Percentiles rank a stretch among this genome's conserved stretches.
phyloP scores from a whole-genome alignment of 768 basidiomycete species.

The Hygrocybe coccinea region DNA sequence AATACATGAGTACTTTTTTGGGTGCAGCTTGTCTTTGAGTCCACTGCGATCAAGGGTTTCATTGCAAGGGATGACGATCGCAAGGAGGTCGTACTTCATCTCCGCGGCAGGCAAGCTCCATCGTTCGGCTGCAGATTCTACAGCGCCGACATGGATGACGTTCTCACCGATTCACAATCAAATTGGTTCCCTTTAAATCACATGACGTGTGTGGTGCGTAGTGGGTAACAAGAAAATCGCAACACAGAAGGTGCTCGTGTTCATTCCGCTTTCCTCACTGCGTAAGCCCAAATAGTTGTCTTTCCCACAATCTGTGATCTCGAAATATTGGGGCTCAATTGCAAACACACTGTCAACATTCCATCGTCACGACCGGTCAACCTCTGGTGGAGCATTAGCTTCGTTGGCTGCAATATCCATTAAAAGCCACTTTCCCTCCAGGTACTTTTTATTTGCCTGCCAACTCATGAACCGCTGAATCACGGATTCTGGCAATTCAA shows the following conservation, averaged over 20 bases:
- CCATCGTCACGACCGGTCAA: conserved; percentile 47
- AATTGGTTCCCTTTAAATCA: conserved; percentile 19
- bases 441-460: conserved; percentile 19
- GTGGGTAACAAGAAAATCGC: neutral
- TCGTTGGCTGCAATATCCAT: conserved; percentile 44
- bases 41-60: conserved; percentile 42
- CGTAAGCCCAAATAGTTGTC: conserved; percentile 11
- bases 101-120: conserved; percentile 35
- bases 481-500: neutral
- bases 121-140: conserved; percentile 11
- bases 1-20: neutral
- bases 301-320: no score
- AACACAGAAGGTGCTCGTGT: conserved; percentile 23
- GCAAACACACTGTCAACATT: conserved; percentile 31
- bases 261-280: conserved; percentile 38
- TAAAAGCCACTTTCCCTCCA: conserved; percentile 37
- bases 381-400: conserved; percentile 50
- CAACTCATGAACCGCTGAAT: neutral
- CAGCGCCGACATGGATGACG: conserved; percentile 18
- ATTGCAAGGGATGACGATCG: conserved; percentile 40
- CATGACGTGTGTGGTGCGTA: conserved; percentile 21
- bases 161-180: conserved; percentile 19
- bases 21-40: conserved; percentile 32
- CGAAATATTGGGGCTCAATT: conserved; percentile 36
- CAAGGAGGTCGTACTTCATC: conserved; percentile 38